These are phyloP conservation scores for Wilhelminamyces savonicus DNA, from an alignment of 805 yeast species.

Conservation along the genomic window DNA sequence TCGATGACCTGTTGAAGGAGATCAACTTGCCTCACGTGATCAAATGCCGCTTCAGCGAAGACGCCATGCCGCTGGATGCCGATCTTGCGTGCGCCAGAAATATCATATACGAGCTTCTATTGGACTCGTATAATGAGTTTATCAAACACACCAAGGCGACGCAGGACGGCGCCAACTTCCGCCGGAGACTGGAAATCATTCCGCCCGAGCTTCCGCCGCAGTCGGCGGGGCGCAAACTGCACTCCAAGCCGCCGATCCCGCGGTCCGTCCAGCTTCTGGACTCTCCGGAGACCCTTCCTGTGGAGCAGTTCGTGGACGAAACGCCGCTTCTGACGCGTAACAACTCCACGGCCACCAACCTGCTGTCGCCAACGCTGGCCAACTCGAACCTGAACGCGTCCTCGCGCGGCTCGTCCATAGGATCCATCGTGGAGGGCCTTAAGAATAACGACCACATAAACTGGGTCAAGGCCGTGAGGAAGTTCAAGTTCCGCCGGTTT, in stretches of 20 bases:
- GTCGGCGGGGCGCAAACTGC: too few species aligned
- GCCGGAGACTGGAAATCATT: constrained; percentile 15
- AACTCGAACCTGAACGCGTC: constrained; percentile 4
- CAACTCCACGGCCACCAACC: too few species aligned
- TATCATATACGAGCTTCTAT: constrained; percentile 22
- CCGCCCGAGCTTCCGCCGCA: constrained; percentile 12
- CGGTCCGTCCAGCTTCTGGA: too few species aligned
- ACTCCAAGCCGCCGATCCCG: neutral
- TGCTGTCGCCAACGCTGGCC: too few species aligned
- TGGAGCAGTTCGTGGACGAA: neutral
- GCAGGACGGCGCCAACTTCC: constrained; percentile 2
- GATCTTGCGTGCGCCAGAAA: constrained; percentile 9
- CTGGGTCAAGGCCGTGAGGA: constrained; percentile 23
- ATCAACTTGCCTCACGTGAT: constrained; percentile 25
- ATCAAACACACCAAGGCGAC: constrained; percentile 11
- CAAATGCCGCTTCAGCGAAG: constrained; percentile 12
- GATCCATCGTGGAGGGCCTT: constrained; percentile 23
- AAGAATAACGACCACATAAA: constrained; percentile 18
- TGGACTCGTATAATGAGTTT: constrained; percentile 29
- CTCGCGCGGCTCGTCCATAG: constrained; percentile 25
- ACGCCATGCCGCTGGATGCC: constrained; percentile 12
- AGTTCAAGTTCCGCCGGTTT: constrained; percentile 25
- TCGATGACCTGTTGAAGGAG: constrained; percentile 24
- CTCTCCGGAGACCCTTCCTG: too few species aligned
- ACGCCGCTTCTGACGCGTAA: too few species aligned